Conservation (phyloP, 2,329 filamentous ascomycete species). For the Diaporthe citri region DNA sequence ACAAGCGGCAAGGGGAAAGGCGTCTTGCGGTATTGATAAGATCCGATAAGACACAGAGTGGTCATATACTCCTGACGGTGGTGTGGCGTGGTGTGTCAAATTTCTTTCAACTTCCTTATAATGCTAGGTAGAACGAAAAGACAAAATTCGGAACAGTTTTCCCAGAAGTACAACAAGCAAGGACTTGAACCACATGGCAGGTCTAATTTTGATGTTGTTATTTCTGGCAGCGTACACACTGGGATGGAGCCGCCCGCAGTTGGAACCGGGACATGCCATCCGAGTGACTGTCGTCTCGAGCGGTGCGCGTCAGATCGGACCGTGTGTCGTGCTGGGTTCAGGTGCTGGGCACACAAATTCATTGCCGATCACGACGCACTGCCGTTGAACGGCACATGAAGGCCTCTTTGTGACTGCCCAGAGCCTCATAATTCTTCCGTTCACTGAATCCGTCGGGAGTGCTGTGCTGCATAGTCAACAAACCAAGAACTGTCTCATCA, state of each 20-base stretch:
- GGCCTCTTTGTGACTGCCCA: neutral
- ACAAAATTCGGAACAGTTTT: neutral
- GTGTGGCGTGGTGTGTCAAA: neutral
- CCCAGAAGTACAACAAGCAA: neutral
- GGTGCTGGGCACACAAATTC: neutral
- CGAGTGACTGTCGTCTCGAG: neutral
- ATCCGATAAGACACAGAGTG: neutral
- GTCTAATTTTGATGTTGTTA: neutral
- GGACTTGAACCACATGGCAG: too few relatives aligned
- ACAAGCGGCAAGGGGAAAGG: slow-evolving; percentile 59
- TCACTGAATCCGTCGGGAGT: neutral
- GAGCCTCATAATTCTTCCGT: too few relatives aligned
- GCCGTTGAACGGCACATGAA: neutral
- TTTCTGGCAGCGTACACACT: neutral
- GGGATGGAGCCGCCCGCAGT: neutral
- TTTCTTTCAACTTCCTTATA: neutral
- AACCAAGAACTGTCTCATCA: neutral
- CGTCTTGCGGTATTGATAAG: slow-evolving; percentile 36
- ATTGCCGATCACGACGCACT: neutral
- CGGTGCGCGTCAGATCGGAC: slow-evolving; percentile 1
- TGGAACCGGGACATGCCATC: slow-evolving; percentile 19
- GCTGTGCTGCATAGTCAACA: neutral
- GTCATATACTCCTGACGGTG: neutral
- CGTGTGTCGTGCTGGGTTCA: slow-evolving; percentile 23
- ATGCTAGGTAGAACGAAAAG: slow-evolving; percentile 8